These are phyloP conservation scores for Cinnamomum chago DNA, from an alignment of 164 flowering plant genomes.

Conservation along the genomic window DNA sequence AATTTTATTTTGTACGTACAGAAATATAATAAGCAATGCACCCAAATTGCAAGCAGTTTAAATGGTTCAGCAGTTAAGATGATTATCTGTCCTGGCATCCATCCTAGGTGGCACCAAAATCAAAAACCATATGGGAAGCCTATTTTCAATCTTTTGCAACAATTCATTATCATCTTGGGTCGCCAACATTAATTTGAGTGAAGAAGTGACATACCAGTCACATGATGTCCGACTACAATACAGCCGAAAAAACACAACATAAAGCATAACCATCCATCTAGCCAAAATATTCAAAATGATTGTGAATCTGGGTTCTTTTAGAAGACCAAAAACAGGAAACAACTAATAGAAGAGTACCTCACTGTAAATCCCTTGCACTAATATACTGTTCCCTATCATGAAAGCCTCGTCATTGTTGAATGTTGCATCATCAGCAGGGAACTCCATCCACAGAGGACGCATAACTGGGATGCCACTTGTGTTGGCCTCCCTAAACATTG, in stretches of 20 bases:
- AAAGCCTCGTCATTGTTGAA: constrained; percentile 91
- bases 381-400: constrained; percentile 85
- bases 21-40: neutral
- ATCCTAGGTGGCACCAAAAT: neutral
- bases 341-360: constrained; percentile 38
- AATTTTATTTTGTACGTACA: neutral
- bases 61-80: neutral
- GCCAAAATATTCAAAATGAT: neutral
- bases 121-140: neutral
- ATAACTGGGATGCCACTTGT: constrained; percentile 75
- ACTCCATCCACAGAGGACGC: constrained; percentile 99
- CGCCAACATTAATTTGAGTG: neutral
- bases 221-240: neutral
- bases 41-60: neutral
- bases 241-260: neutral
- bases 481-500: constrained; percentile 87
- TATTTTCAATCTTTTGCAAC: neutral
- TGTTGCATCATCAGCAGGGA: constrained; percentile 83
- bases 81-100: neutral
- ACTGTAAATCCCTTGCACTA: constrained; percentile 89
- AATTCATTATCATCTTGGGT: neutral
- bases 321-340: neutral
- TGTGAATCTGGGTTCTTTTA: neutral
- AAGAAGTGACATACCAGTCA: neutral
- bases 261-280: neutral